Conservation (phyloP, 1,284 basidiomycete genomes). For the Dichomitus squalens region DNA sequence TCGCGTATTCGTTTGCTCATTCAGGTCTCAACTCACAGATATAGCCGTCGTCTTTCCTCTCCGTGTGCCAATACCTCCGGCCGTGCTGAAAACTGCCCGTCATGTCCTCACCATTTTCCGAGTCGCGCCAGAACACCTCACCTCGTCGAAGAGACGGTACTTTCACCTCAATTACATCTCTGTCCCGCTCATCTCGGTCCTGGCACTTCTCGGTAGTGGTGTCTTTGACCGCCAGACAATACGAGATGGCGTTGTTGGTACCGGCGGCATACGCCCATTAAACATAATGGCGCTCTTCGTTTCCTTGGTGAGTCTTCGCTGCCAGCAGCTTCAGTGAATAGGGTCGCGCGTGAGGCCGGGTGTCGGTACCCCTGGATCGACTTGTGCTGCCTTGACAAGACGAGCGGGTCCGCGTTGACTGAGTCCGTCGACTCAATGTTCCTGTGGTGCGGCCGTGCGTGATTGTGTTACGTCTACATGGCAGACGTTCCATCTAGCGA, state of each 20-base stretch:
- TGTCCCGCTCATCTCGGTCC: conserved; percentile 79
- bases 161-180: conserved; percentile 70
- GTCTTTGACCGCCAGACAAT: conserved; percentile 70
- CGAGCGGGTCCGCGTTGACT: too few species aligned
- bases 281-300: conserved; percentile 94
- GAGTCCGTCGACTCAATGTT: too few species aligned
- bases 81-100: conserved; percentile 15
- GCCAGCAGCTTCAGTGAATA: too few species aligned
- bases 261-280: conserved; percentile 84
- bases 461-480: too few species aligned
- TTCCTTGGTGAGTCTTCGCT: conserved; percentile 69
- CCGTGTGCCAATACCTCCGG: conserved; percentile 49
- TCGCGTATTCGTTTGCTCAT: background rate
- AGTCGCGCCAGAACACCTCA: conserved; percentile 30
- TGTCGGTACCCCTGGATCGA: too few species aligned
- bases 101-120: conserved; percentile 24
- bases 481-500: too few species aligned
- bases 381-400: too few species aligned
- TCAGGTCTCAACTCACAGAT: conserved; percentile 34
- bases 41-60: conserved; percentile 70
- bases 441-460: too few species aligned
- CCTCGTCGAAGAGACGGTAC: conserved; percentile 28
- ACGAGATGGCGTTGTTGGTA: conserved; percentile 71
- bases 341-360: too few species aligned
- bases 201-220: conserved; percentile 76